phyloP scores from a whole-genome alignment of 306 rosid genomes.

The Ammopiptanthus mongolicus region DNA sequence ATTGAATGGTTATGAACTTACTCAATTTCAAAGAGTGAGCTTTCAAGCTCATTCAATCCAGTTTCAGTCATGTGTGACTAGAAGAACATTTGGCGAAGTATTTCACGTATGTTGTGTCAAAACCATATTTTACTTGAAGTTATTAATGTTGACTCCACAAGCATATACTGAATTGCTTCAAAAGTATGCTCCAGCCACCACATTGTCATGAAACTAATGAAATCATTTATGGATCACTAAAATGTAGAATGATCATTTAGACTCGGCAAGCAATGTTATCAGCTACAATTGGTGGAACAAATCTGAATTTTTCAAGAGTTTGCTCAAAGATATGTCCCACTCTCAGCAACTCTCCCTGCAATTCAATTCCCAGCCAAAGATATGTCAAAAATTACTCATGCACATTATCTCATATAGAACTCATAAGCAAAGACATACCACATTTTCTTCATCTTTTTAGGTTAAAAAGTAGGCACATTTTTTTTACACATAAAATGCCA shows the following conservation, averaged over 20 bases:
- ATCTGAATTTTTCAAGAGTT: slow-evolving; percentile 63
- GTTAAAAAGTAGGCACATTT: neutral
- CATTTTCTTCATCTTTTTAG: neutral
- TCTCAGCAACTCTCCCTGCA: slow-evolving; percentile 76
- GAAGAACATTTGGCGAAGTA: neutral
- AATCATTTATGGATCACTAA: neutral
- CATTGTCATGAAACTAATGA: neutral
- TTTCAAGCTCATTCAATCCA: neutral
- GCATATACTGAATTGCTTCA: neutral
- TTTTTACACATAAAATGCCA: neutral
- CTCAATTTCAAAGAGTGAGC: slow-evolving; percentile 13
- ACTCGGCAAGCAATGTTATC: slow-evolving; percentile 33
- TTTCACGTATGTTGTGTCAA: neutral
- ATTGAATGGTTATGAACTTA: neutral
- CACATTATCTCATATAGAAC: neutral
- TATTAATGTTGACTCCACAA: neutral
- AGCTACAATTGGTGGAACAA: slow-evolving; percentile 75
- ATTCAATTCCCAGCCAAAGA: slow-evolving; percentile 10
- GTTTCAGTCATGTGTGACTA: neutral
- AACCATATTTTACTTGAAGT: neutral
- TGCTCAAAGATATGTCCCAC: slow-evolving; percentile 95
- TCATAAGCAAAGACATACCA: neutral
- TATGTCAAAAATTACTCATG: neutral
- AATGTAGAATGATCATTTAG: neutral
- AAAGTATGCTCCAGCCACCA: slow-evolving; percentile 12